Conservation (phyloP, 495 filamentous ascomycete species). For the Podospora fimiseda region DNA sequence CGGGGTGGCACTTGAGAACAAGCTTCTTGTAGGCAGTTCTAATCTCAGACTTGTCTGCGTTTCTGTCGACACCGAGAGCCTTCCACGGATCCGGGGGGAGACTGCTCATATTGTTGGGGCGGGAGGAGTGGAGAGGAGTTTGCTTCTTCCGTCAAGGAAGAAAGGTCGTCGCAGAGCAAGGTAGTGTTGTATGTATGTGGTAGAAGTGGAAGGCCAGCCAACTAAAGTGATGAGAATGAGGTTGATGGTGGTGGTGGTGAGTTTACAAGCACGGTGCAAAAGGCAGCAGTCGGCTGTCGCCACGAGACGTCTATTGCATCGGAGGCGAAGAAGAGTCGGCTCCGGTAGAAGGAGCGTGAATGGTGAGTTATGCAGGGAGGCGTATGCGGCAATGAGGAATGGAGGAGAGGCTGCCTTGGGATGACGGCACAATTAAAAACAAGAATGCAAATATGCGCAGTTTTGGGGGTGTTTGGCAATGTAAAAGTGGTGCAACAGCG, state of each 20-base stretch:
- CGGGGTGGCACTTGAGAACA: conserved; percentile 87
- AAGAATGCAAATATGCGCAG: conserved; percentile 5
- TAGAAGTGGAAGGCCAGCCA: not conserved
- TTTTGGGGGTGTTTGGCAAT: conserved; percentile 2
- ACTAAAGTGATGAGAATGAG: not conserved
- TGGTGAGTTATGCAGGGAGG: conserved; percentile 17
- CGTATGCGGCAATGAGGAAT: conserved; percentile 20
- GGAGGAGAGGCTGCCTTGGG: conserved; percentile 6
- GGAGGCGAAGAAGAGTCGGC: conserved; percentile 15
- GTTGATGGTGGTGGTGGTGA: conserved; percentile 5
- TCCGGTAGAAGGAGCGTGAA: conserved; percentile 13
- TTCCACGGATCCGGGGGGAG: conserved; percentile 79
- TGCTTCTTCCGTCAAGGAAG: conserved; percentile 8
- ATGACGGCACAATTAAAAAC: conserved; percentile 8
- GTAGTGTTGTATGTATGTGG: no score
- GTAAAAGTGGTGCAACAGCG: conserved; percentile 8
- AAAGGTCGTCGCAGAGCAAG: no score
- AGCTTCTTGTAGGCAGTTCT: conserved; percentile 83
- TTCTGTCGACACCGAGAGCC: conserved; percentile 66
- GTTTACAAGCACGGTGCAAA: conserved; percentile 15
- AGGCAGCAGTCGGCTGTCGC: conserved; percentile 24
- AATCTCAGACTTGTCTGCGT: conserved; percentile 68
- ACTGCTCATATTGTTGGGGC: conserved; percentile 49
- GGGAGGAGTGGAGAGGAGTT: conserved; percentile 2
- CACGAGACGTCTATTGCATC: conserved; percentile 34